phyloP scores from a whole-genome alignment of 306 rosid genomes.

The Casuarina glauca region DNA sequence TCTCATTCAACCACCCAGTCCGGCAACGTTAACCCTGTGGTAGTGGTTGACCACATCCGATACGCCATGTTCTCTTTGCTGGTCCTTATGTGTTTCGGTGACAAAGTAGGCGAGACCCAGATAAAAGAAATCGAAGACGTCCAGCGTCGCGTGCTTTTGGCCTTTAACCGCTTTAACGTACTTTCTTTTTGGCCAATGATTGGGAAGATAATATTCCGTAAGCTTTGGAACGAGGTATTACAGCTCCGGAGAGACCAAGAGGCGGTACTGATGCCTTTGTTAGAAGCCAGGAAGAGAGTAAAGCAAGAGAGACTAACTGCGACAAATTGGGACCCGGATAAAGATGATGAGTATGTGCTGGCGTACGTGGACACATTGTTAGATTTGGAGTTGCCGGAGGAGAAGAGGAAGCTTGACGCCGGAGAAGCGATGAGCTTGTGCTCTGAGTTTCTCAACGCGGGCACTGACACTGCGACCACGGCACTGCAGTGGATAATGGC shows the following conservation, averaged over 20 bases:
- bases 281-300: conserved; percentile 35
- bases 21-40: not conserved
- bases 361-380: conserved; percentile 44
- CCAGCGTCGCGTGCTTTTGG: conserved; percentile 32
- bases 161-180: conserved; percentile 21
- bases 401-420: conserved; percentile 25
- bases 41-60: not conserved
- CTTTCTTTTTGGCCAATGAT: conserved; percentile 35
- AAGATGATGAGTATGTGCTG: conserved; percentile 20
- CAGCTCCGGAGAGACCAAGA: conserved; percentile 27
- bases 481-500: conserved; percentile 53
- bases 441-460: conserved; percentile 43
- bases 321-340: not conserved
- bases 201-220: conserved; percentile 29
- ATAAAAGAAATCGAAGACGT: conserved; percentile 32
- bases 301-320: conserved; percentile 28
- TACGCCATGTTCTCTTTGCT: conserved; percentile 39
- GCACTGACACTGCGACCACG: conserved; percentile 44
- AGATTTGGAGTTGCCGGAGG: conserved; percentile 34
- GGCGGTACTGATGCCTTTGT: conserved; percentile 28
- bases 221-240: conserved; percentile 34
- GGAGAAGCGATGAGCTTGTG: conserved; percentile 40
- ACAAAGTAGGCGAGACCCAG: conserved; percentile 35
- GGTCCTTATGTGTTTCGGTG: conserved; percentile 45
- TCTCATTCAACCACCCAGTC: not conserved